Evolutionary conservation across 2,329 filamentous ascomycete genomes (phyloP), one percentile per base, ranked within the genome.

Genomic region (Zalaria obscura): DNA sequence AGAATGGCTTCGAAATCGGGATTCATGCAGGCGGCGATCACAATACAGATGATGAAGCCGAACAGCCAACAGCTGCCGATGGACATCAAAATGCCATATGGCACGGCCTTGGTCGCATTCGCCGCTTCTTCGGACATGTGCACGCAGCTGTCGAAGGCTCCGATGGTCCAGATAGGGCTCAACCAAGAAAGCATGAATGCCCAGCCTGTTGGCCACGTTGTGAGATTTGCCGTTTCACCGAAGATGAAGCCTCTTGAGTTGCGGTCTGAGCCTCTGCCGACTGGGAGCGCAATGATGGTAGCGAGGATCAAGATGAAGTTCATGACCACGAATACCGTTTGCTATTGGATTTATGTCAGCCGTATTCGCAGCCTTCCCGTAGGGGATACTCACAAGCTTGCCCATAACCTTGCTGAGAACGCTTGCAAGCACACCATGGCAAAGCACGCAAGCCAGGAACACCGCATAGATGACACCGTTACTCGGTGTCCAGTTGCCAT

Each of bases 81-180:
- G 1, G 70, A 70, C 55, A 72, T 73, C 9, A 78, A 53, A 40
- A 78, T 78, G 1, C 74, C 75, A 39, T 73, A 64, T 0, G 75
- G 75, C 1, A 76, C 74, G 1, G 73, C 72, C 40, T 67, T 71
- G 3, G 71, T 68, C 1, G 75, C 75, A 55, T 79, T 75, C 35
- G 68, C 59, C 0, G 75, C 74, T 52, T 78, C 75, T 54, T 78
- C 75, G 35, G 67, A 70, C 64, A 78, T 75, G 48, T 76, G 70
- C 5, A 60, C 70, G 41, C 72, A 76, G 2, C 66, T 68, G 49
- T 76, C 73, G 46, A 76, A 76, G 2, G 63, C 67, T n/a, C 63
- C 50, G 37, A 72, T 71, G 1, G 73, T 75, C 75, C 75, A 80
- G 45, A 80, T 78, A 0, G 75, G 75, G 27, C 64, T 67, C 18